Conservation (phyloP, 202 grass and related monocot species). For the Cymbopogon flexuosus region DNA sequence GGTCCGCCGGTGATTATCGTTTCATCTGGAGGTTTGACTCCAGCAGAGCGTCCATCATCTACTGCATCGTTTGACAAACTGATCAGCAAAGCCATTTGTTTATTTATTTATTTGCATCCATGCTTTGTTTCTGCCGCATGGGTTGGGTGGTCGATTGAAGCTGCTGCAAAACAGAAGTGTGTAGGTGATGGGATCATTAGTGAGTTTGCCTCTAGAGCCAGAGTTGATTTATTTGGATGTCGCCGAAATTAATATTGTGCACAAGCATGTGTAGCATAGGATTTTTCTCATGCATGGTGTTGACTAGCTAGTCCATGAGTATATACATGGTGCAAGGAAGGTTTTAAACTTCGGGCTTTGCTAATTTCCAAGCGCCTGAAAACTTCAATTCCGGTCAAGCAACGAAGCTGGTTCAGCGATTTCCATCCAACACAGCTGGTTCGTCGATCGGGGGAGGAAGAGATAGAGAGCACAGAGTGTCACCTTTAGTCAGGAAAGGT, state of each 20-base stretch:
- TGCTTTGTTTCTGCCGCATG: background rate
- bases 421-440: too few species aligned
- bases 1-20: conserved; percentile 32
- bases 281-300: background rate
- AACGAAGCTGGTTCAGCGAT: too few species aligned
- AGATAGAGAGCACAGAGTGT: too few species aligned
- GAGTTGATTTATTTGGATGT: background rate
- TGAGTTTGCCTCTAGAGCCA: background rate
- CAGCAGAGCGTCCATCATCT: conserved; percentile 29
- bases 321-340: too few species aligned
- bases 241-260: background rate
- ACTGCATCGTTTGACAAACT: conserved; percentile 6
- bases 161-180: background rate
- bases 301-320: too few species aligned
- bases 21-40: conserved; percentile 67
- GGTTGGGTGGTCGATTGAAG: background rate
- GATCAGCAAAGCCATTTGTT: too few species aligned
- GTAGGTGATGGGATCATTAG: background rate
- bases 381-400: too few species aligned
- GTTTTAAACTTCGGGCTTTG: too few species aligned
- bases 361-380: too few species aligned
- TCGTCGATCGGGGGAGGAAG: too few species aligned
- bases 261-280: background rate
- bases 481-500: background rate
- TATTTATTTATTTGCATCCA: background rate